A percentile compares a stretch with the other conserved stretches of the same genome.
phyloP scores from a whole-genome alignment of 2,329 filamentous ascomycete species.

The Hypomyces perniciosus region DNA sequence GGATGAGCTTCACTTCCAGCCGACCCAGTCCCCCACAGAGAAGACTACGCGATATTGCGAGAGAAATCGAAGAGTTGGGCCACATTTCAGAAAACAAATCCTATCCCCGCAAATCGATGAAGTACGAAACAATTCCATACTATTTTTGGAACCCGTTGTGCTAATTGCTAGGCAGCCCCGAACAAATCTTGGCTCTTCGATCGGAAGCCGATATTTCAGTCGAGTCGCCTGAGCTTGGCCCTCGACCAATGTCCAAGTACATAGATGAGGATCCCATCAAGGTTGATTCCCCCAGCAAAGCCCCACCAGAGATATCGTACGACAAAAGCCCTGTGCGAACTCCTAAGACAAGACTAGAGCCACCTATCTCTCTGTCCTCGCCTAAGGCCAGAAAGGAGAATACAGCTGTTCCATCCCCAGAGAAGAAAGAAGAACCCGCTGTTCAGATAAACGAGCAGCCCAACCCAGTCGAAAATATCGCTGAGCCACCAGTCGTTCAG shows the following conservation, averaged over 20 bases:
- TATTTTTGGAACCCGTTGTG: background rate
- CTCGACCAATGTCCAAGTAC: slow-evolving; percentile 53
- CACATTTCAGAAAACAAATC: slow-evolving; percentile 63
- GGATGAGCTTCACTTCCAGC: slow-evolving; percentile 34
- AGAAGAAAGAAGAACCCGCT: background rate
- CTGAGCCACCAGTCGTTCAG: slow-evolving; percentile 15
- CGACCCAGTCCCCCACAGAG: slow-evolving; percentile 48
- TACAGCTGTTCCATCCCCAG: slow-evolving; percentile 2
- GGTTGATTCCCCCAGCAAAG: slow-evolving; percentile 40
- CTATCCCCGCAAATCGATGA: slow-evolving; percentile 62
- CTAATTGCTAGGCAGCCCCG: slow-evolving; percentile 42
- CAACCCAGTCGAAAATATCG: background rate
- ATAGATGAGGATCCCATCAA: slow-evolving; percentile 52
- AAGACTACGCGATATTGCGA: slow-evolving; percentile 50
- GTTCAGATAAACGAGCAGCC: background rate
- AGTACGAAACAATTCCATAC: slow-evolving; percentile 42
- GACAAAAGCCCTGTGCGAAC: slow-evolving; percentile 11
- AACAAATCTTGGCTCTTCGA: slow-evolving; percentile 57
- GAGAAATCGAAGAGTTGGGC: slow-evolving; percentile 46
- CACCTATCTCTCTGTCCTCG: slow-evolving; percentile 26
- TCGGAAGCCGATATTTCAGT: slow-evolving; percentile 43
- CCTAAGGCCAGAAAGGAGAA: slow-evolving; percentile 20
- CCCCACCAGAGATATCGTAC: slow-evolving; percentile 6
- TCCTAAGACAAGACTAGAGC: slow-evolving; percentile 22
- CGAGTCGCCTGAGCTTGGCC: slow-evolving; percentile 64